Percentiles rank a stretch among this genome's conserved stretches.
These are phyloP conservation scores for Coemansia sp. DNA, from an alignment of 192 early-diverging fungal genomes.

Conservation along the genomic window DNA sequence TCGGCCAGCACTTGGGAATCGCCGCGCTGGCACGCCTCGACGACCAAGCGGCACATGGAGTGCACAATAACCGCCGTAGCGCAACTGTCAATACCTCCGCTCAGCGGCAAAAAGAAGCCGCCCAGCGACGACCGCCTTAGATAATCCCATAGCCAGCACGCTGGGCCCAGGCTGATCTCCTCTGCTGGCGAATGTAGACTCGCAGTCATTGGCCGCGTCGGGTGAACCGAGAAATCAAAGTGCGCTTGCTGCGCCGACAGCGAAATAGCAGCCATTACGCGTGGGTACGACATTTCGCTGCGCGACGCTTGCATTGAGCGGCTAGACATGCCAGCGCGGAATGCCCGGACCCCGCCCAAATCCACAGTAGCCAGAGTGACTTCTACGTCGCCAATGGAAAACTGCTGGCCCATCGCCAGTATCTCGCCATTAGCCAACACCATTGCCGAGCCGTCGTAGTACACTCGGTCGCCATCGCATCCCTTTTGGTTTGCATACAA, in stretches of 20 bases:
- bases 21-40: conserved; percentile 31
- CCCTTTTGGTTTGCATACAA: conserved; percentile 96
- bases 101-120: conserved; percentile 94
- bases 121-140: conserved; percentile 84
- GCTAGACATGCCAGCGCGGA: conserved; percentile 69
- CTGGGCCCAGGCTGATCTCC: conserved; percentile 92
- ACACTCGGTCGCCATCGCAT: conserved; percentile 97
- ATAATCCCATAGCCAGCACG: conserved; percentile 99
- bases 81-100: conserved; percentile 98
- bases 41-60: conserved; percentile 61
- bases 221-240: conserved; percentile 23
- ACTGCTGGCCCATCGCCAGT: conserved; percentile 89
- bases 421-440: conserved; percentile 89
- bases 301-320: conserved; percentile 78
- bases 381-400: conserved; percentile 93
- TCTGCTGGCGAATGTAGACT: conserved; percentile 79
- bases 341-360: conserved; percentile 83
- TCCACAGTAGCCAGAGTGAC: conserved; percentile 91
- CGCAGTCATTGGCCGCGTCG: conserved; percentile 32
- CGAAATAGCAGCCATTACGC: conserved; percentile 63
- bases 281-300: conserved; percentile 61
- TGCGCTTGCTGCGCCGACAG: conserved; percentile 44
- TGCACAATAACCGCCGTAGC: conserved; percentile 80
- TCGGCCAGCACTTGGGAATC: conserved; percentile 76
- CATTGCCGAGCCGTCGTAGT: conserved; percentile 94